phyloP scores from a whole-genome alignment of 805 yeast species.

The Candida succiphila region DNA sequence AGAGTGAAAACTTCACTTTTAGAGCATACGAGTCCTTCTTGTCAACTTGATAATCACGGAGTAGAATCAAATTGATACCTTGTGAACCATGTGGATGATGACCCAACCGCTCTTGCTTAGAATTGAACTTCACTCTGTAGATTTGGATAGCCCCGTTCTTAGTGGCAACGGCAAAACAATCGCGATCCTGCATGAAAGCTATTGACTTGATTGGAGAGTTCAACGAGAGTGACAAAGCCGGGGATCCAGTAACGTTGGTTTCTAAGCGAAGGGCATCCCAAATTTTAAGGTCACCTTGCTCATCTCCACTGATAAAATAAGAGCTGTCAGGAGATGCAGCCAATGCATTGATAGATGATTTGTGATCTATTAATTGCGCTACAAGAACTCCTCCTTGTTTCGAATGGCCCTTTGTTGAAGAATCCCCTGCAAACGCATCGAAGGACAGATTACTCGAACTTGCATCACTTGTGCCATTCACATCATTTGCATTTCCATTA shows the following conservation, averaged over 20 bases:
- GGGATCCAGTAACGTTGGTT: constrained; percentile 43
- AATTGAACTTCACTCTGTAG: constrained; percentile 25
- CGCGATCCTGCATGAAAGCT: constrained; percentile 40
- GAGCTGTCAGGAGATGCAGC: constrained; percentile 51
- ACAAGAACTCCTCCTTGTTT: constrained; percentile 42
- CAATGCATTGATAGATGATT: constrained; percentile 45
- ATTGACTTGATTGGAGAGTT: constrained; percentile 40
- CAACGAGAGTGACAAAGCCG: constrained; percentile 36
- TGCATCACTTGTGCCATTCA: background rate
- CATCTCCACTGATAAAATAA: constrained; percentile 71
- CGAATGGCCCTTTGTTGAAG: background rate
- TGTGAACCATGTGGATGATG: background rate
- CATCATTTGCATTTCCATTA: background rate
- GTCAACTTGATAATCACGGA: constrained; percentile 32
- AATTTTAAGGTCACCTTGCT: constrained; percentile 57
- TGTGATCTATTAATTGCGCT: constrained; percentile 55
- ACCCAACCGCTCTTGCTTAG: constrained; percentile 2
- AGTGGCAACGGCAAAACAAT: constrained; percentile 49
- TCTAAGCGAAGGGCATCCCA: constrained; percentile 72
- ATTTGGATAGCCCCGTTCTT: constrained; percentile 34
- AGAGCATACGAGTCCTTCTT: constrained; percentile 29
- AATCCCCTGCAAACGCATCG: background rate
- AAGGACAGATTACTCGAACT: background rate
- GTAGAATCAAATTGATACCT: constrained; percentile 9
- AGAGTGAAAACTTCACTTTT: constrained; percentile 30